Conservation (phyloP, 345 rosid genomes). For the Aquilaria yunnanensis region DNA sequence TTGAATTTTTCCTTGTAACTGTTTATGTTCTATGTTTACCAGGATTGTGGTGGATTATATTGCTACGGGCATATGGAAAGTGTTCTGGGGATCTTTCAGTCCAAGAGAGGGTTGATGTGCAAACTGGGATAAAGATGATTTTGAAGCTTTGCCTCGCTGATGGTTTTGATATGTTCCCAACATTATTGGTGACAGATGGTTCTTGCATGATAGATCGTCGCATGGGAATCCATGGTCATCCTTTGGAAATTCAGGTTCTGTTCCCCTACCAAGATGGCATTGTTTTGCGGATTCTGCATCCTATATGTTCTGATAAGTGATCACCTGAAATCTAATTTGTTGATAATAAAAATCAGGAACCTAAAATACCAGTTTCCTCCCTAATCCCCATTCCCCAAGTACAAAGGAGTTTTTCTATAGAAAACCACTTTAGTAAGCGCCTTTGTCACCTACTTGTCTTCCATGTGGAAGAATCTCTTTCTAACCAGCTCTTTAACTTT, state of each 20-base stretch:
- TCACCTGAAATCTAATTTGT: too few relatives aligned
- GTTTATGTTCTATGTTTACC: conserved; percentile 10
- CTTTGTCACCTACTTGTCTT: too few relatives aligned
- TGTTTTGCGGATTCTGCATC: too few relatives aligned
- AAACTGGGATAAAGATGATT: conserved; percentile 94
- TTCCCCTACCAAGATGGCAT: neutral
- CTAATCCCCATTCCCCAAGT: too few relatives aligned
- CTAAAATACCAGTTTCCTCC: too few relatives aligned
- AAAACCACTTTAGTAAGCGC: too few relatives aligned
- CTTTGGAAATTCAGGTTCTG: conserved; percentile 86
- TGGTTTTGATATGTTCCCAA: conserved; percentile 97
- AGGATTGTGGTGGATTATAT: conserved; percentile 97
- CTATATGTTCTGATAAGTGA: too few relatives aligned
- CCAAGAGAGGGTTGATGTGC: conserved; percentile 91
- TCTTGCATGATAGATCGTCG: conserved; percentile 99
- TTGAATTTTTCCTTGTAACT: neutral
- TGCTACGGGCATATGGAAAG: conserved; percentile 90
- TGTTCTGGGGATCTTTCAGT: conserved; percentile 76
- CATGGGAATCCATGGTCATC: conserved; percentile 98
- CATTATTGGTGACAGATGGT: conserved; percentile 91
- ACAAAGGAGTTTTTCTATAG: too few relatives aligned
- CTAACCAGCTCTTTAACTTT: too few relatives aligned
- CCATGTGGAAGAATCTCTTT: too few relatives aligned
- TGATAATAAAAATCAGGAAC: too few relatives aligned
- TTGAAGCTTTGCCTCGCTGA: conserved; percentile 88